phyloP scores from a whole-genome alignment of 2,329 filamentous ascomycete genomes.

The Colletotrichum orchidophilum region DNA sequence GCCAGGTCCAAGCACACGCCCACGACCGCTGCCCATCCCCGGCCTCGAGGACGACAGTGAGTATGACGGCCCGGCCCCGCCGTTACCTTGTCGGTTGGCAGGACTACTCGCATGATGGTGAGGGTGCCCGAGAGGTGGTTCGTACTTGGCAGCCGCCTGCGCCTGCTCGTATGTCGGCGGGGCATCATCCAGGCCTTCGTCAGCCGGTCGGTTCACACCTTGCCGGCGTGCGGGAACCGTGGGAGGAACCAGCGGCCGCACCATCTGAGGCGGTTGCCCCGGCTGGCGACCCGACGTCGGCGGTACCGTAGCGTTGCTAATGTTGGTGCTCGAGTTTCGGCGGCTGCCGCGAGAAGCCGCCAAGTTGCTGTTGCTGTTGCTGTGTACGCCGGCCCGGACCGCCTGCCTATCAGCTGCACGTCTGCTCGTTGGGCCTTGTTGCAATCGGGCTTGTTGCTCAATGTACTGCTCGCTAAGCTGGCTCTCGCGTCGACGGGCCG shows the following conservation, averaged over 20 bases:
- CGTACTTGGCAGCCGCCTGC: constrained; percentile 59
- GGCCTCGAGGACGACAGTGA: constrained; percentile 14
- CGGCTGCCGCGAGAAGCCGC: constrained; percentile 20
- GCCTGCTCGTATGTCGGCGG: constrained; percentile 69
- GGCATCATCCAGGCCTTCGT: constrained; percentile 57
- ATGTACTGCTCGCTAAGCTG: constrained; percentile 76
- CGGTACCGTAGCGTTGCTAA: constrained; percentile 33
- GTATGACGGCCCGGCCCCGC: constrained; percentile 21
- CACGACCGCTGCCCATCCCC: constrained; percentile 26
- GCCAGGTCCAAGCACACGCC: constrained; percentile 23
- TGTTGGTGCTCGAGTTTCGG: constrained; percentile 25
- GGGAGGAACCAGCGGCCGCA: constrained; percentile 58
- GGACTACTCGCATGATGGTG: constrained; percentile 56
- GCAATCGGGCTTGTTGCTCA: constrained; percentile 65
- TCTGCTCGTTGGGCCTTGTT: constrained; percentile 40
- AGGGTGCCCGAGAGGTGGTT: constrained; percentile 61
- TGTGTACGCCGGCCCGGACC: constrained; percentile 23
- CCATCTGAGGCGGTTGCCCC: constrained; percentile 43
- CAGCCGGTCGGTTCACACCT: constrained; percentile 47
- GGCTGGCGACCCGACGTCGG: constrained; percentile 23
- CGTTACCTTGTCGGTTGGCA: constrained; percentile 27
- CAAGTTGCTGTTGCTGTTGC: constrained; percentile 25
- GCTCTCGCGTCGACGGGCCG: constrained; percentile 71
- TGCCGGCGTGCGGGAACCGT: constrained; percentile 48
- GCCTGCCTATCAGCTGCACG: constrained; percentile 36